Evolutionary conservation across 805 yeast genomes (phyloP).

Genomic region (Tetrapisispora namnaoensis): DNA sequence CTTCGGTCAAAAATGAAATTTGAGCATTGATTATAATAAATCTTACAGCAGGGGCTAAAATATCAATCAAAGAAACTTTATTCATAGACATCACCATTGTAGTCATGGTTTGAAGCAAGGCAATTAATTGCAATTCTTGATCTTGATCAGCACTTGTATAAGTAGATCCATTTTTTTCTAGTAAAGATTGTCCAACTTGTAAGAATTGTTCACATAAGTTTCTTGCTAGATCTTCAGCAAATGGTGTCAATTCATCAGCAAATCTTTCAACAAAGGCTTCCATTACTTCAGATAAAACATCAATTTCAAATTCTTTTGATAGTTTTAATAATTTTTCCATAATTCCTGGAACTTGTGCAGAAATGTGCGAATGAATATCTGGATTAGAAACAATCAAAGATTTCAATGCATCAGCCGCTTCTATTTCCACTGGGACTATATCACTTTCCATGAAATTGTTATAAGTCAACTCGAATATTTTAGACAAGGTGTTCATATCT

Average conservation of each 20-base stretch:
- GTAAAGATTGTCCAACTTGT: slow-evolving; percentile 43
- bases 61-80: slow-evolving; percentile 41
- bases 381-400: slow-evolving; percentile 59
- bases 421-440: slow-evolving; percentile 67
- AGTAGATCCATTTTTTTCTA: slow-evolving; percentile 35
- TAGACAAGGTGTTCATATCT: slow-evolving; percentile 33
- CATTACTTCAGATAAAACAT: slow-evolving; percentile 80
- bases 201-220: slow-evolving; percentile 56
- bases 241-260: slow-evolving; percentile 81
- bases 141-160: slow-evolving; percentile 39
- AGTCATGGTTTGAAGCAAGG: slow-evolving; percentile 59
- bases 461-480: slow-evolving; percentile 34
- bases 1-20: slow-evolving; percentile 51
- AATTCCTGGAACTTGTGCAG: slow-evolving; percentile 64
- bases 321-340: slow-evolving; percentile 71
- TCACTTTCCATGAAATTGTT: slow-evolving; percentile 35
- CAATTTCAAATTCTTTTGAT: slow-evolving; percentile 76
- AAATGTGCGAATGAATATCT: slow-evolving; percentile 55
- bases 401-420: slow-evolving; percentile 82
- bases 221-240: slow-evolving; percentile 56
- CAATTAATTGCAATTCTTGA: slow-evolving; percentile 59
- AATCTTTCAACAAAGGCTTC: slow-evolving; percentile 89
- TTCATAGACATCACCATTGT: slow-evolving; percentile 66
- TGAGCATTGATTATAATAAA: slow-evolving; percentile 51
- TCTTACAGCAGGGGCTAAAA: slow-evolving; percentile 48